phyloP scores from a whole-genome alignment of 2,329 filamentous ascomycete species.

The Sordariomycetes sp. region DNA sequence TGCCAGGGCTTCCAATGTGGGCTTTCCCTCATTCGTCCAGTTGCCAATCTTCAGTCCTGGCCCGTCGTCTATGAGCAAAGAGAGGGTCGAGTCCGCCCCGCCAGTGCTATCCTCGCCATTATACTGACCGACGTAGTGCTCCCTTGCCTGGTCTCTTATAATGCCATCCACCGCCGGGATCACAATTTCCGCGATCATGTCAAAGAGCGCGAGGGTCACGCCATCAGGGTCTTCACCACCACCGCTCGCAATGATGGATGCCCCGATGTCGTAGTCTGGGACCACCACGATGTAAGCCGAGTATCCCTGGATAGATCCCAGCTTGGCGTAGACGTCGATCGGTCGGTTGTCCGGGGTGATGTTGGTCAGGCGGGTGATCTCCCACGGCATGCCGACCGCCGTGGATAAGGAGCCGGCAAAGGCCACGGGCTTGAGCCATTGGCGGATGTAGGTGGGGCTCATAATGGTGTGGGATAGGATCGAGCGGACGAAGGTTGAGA shows the following conservation, averaged over 20 bases:
- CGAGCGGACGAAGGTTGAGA: slow-evolving; percentile 13
- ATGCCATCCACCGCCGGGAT: too few relatives aligned
- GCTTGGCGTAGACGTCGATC: slow-evolving; percentile 20
- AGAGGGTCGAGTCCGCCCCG: slow-evolving; percentile 13
- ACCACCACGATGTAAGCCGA: slow-evolving; percentile 10
- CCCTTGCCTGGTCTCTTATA: too few relatives aligned
- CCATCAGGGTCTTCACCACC: too few relatives aligned
- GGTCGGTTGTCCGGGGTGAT: slow-evolving; percentile 18
- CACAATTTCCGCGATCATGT: too few relatives aligned
- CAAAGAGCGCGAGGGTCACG: too few relatives aligned
- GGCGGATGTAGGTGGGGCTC: too few relatives aligned
- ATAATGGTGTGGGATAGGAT: slow-evolving; percentile 12
- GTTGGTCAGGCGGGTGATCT: slow-evolving; percentile 18
- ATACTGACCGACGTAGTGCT: too few relatives aligned
- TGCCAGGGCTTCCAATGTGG: too few relatives aligned
- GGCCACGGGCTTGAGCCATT: too few relatives aligned
- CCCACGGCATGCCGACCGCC: slow-evolving; percentile 21
- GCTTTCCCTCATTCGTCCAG: neutral
- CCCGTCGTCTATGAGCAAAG: neutral
- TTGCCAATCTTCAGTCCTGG: slow-evolving; percentile 2
- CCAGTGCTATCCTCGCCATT: slow-evolving; percentile 20
- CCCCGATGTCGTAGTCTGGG: too few relatives aligned
- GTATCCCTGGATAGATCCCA: slow-evolving; percentile 18
- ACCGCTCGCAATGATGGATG: too few relatives aligned
- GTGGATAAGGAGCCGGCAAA: slow-evolving; percentile 10